A percentile compares a stretch with the other conserved stretches of the same genome.
These are phyloP conservation scores for Gaeumannomyces tritici DNA, from an alignment of 2,329 filamentous ascomycete species.

Conservation along the genomic window DNA sequence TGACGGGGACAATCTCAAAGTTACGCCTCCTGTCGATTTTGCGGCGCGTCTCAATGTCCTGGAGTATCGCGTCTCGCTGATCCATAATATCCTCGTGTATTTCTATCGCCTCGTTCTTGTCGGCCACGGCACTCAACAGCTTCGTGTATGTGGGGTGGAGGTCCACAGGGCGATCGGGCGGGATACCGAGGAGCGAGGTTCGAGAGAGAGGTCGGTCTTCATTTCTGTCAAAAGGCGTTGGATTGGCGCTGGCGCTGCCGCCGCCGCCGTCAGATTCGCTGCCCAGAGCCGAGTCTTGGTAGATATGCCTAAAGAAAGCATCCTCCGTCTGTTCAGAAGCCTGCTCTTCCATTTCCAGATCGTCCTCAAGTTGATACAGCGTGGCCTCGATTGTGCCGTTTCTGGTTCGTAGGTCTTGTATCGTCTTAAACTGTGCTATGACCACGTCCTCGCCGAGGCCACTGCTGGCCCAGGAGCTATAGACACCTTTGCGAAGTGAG, in stretches of 20 bases:
- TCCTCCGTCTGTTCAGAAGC: slow-evolving; percentile 7
- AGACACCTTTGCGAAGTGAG: not conserved
- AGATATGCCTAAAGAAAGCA: slow-evolving; percentile 23
- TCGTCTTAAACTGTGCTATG: not conserved
- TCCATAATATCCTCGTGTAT: slow-evolving; percentile 32
- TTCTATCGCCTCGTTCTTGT: slow-evolving; percentile 37
- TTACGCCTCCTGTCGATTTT: slow-evolving; percentile 7
- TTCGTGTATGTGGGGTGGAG: slow-evolving; percentile 36
- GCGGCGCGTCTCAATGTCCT: slow-evolving; percentile 19
- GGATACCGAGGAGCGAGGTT: slow-evolving; percentile 16
- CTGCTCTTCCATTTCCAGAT: slow-evolving; percentile 1
- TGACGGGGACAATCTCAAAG: slow-evolving; percentile 11
- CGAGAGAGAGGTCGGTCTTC: slow-evolving; percentile 7
- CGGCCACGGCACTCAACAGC: slow-evolving; percentile 31
- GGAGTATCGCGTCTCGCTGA: slow-evolving; percentile 26
- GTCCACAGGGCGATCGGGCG: slow-evolving; percentile 16
- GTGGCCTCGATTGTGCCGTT: slow-evolving; percentile 19
- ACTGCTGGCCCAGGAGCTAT: not conserved
- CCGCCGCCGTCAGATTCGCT: not conserved
- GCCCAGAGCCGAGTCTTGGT: not conserved
- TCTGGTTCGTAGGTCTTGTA: not conserved
- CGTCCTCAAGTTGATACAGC: slow-evolving; percentile 21
- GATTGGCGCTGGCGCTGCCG: not conserved
- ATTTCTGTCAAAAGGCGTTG: not conserved
- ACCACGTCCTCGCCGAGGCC: not conserved